These are phyloP conservation scores for Vigna nakashimae DNA, from an alignment of 306 rosid species.

Conservation along the genomic window DNA sequence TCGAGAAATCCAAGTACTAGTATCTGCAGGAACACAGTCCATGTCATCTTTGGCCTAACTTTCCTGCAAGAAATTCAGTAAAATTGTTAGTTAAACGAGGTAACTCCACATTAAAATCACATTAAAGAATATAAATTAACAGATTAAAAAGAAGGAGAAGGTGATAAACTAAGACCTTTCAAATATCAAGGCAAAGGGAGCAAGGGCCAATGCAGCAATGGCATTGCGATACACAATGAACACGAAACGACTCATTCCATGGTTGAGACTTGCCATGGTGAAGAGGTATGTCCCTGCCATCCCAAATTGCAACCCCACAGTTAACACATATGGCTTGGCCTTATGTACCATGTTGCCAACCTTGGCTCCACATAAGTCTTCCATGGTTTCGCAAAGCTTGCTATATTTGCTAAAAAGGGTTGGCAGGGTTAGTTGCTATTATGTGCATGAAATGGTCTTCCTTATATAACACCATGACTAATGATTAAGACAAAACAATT, in stretches of 20 bases:
- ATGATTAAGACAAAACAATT: slow-evolving; percentile 31
- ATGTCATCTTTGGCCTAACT: slow-evolving; percentile 74
- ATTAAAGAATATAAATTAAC: background rate
- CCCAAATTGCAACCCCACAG: slow-evolving; percentile 70
- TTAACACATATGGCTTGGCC: slow-evolving; percentile 65
- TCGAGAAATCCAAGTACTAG: slow-evolving; percentile 73
- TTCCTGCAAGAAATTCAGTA: slow-evolving; percentile 52
- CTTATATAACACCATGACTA: slow-evolving; percentile 34
- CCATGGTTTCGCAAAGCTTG: slow-evolving; percentile 15
- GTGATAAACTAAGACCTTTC: slow-evolving; percentile 55
- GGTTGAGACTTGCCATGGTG: slow-evolving; percentile 63
- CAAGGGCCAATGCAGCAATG: slow-evolving; percentile 62
- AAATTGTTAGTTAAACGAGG: background rate
- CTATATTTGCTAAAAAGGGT: background rate
- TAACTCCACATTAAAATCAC: background rate
- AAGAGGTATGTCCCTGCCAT: slow-evolving; percentile 68
- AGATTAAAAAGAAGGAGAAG: background rate
- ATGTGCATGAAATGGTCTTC: slow-evolving; percentile 6
- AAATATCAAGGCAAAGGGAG: slow-evolving; percentile 65
- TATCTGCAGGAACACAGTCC: slow-evolving; percentile 59
- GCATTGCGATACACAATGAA: slow-evolving; percentile 73
- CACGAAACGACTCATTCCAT: slow-evolving; percentile 72
- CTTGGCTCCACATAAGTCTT: background rate
- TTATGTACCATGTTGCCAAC: slow-evolving; percentile 26
- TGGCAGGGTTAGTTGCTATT: background rate